Percentiles rank a stretch among this genome's conserved stretches.
Conservation (phyloP, 1,139 yeast species). For the Debaryomyces psychrophilus region DNA sequence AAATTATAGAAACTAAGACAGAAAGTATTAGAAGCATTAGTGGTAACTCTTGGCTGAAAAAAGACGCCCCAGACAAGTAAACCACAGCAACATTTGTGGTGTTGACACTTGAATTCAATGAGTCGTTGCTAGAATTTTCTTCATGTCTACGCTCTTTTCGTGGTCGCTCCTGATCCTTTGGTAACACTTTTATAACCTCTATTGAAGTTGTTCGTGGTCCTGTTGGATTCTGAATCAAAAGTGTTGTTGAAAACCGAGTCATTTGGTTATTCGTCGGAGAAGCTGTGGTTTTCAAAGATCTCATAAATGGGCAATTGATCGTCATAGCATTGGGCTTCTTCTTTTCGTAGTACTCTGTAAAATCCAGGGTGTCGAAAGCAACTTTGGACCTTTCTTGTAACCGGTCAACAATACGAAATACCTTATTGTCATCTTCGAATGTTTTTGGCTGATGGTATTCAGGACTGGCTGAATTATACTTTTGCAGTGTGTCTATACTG, state of each 20-base stretch:
- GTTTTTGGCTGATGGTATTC: neutral
- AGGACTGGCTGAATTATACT: neutral
- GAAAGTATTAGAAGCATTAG: neutral
- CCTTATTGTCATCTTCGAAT: neutral
- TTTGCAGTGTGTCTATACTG: neutral
- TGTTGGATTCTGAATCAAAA: conserved; percentile 6
- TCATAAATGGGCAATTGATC: conserved; percentile 14
- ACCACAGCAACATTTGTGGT: neutral
- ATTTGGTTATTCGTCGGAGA: conserved; percentile 7
- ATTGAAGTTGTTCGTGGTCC: conserved; percentile 8
- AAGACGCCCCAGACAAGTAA: neutral
- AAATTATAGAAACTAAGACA: neutral
- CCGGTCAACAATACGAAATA: neutral
- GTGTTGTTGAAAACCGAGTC: conserved; percentile 10
- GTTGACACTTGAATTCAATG: neutral
- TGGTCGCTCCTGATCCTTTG: neutral
- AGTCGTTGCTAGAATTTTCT: neutral
- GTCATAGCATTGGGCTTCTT: conserved; percentile 18
- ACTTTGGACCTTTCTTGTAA: neutral
- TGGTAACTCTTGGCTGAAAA: neutral
- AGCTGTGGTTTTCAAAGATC: conserved; percentile 11
- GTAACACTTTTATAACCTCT: conserved; percentile 7
- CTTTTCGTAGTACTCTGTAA: conserved; percentile 13
- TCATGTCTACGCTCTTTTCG: neutral
- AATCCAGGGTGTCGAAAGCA: conserved; percentile 10